phyloP scores from a whole-genome alignment of 2,329 filamentous ascomycete species.

The Chaetomiaceae sp. region DNA sequence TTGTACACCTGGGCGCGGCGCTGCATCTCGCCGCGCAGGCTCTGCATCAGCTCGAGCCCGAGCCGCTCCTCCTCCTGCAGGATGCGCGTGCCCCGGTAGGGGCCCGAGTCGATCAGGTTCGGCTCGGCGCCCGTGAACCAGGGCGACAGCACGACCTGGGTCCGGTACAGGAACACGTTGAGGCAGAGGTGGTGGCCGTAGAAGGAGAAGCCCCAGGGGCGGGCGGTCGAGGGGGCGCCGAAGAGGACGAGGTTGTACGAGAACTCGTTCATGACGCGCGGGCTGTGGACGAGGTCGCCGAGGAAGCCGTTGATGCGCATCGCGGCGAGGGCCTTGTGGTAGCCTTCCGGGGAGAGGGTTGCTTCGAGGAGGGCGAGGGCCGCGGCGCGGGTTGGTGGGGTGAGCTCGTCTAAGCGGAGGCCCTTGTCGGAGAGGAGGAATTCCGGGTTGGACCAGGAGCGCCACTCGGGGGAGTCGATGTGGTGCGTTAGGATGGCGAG shows the following conservation, averaged over 20 bases:
- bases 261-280: conserved; percentile 65
- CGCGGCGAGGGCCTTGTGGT: conserved; percentile 62
- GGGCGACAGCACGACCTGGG: conserved; percentile 65
- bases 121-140: conserved; percentile 80
- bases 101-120: conserved; percentile 65
- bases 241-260: conserved; percentile 75
- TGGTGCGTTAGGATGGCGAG: conserved; percentile 50
- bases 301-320: conserved; percentile 75
- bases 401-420: conserved; percentile 61
- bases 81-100: conserved; percentile 60
- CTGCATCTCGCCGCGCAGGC: conserved; percentile 45
- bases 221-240: conserved; percentile 51
- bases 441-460: conserved; percentile 68
- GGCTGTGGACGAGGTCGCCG: conserved; percentile 60
- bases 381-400: conserved; percentile 39
- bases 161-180: conserved; percentile 61
- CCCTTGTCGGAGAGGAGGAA: conserved; percentile 67
- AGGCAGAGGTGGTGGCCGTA: conserved; percentile 79
- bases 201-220: conserved; percentile 68
- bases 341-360: conserved; percentile 65
- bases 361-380: conserved; percentile 53
- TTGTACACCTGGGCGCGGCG: conserved; percentile 53
- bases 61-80: conserved; percentile 60
- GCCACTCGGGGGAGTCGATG: conserved; percentile 67
- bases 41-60: conserved; percentile 67